phyloP scores from a whole-genome alignment of 2,329 filamentous ascomycete genomes.

The Mycosphaerella arachidis region DNA sequence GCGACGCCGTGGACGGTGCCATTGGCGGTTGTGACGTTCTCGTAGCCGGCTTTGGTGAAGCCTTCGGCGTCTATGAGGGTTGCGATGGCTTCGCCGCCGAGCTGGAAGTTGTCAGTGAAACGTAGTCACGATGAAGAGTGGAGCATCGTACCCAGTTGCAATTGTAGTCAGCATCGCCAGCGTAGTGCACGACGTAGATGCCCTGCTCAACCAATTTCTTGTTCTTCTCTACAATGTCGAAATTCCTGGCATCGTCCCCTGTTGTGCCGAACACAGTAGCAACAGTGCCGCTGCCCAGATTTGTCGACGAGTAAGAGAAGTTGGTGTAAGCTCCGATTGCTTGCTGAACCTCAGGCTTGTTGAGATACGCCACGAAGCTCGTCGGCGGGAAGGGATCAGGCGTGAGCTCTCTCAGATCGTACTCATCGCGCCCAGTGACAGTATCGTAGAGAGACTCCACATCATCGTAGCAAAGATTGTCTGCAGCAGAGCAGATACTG shows the following conservation, averaged over 20 bases:
- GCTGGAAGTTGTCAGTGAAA: constrained; percentile 24
- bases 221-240: constrained; percentile 40
- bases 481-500: constrained; percentile 50
- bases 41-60: constrained; percentile 45
- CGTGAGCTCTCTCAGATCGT: constrained; percentile 53
- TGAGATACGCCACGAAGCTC: constrained; percentile 52
- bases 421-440: constrained; percentile 52
- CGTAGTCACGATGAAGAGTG: not conserved
- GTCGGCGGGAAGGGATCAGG: constrained; percentile 56
- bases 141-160: constrained; percentile 39
- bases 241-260: constrained; percentile 48
- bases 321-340: constrained; percentile 58
- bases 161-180: constrained; percentile 47
- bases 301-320: constrained; percentile 46
- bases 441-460: constrained; percentile 52
- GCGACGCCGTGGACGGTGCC: constrained; percentile 50
- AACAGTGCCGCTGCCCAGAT: constrained; percentile 48
- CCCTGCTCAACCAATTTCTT: constrained; percentile 36
- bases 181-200: constrained; percentile 41
- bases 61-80: constrained; percentile 39
- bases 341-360: constrained; percentile 48
- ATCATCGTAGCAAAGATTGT: constrained; percentile 51
- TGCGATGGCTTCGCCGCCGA: constrained; percentile 42
- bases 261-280: constrained; percentile 43
- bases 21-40: constrained; percentile 42